Percentiles rank a stretch among this genome's conserved stretches.
phyloP scores from a whole-genome alignment of 768 basidiomycete species.

The Xanthoconium purpureum region DNA sequence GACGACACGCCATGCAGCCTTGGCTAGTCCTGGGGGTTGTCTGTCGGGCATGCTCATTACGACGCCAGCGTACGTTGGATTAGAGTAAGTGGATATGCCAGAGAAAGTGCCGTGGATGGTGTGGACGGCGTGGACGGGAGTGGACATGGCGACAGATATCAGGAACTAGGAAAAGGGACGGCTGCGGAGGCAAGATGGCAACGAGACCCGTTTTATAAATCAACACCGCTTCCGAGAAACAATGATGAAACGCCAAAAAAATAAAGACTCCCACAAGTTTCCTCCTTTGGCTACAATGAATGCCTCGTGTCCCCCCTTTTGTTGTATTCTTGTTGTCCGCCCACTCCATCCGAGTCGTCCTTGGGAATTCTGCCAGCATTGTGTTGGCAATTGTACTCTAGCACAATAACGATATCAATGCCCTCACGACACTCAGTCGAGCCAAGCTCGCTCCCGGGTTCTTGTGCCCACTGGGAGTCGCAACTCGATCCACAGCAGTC shows the following conservation, averaged over 20 bases:
- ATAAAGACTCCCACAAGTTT: constrained; percentile 5
- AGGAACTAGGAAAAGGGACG: constrained; percentile 7
- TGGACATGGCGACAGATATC: constrained; percentile 25
- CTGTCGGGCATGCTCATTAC: constrained; percentile 21
- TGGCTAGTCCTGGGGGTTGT: constrained; percentile 22
- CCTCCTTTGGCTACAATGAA: constrained; percentile 22
- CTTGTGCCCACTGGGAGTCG: constrained; percentile 1
- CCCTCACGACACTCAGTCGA: constrained; percentile 8
- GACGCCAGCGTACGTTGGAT: constrained; percentile 27
- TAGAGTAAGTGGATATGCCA: constrained; percentile 25
- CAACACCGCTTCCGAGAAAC: constrained; percentile 14
- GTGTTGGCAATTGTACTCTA: constrained; percentile 13
- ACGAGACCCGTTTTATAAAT: constrained; percentile 17
- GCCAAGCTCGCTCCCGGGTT: not conserved
- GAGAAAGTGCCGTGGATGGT: constrained; percentile 33
- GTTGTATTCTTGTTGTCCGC: constrained; percentile 15
- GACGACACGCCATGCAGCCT: constrained; percentile 25
- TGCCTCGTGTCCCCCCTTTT: constrained; percentile 12
- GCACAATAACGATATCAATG: constrained; percentile 13
- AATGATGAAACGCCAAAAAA: constrained; percentile 13
- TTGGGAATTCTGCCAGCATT: not conserved
- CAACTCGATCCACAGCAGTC: constrained; percentile 14
- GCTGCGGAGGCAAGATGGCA: not conserved
- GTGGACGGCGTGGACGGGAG: constrained; percentile 28
- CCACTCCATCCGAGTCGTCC: not conserved